These are phyloP conservation scores for Trichoderma virens DNA, from an alignment of 495 filamentous ascomycete species.

Conservation along the genomic window DNA sequence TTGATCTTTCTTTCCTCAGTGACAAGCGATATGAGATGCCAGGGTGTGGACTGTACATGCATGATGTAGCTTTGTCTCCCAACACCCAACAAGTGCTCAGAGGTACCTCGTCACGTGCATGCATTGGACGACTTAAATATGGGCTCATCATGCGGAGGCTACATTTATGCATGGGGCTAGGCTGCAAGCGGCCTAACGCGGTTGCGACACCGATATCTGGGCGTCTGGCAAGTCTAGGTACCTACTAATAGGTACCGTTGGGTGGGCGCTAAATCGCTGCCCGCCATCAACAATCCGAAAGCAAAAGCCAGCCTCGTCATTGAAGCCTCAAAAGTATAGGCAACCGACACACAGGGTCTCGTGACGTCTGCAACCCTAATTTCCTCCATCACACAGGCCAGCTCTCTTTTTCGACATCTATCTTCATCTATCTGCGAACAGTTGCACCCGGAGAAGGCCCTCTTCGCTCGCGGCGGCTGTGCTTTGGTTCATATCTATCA, in stretches of 20 bases:
- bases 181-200: not conserved
- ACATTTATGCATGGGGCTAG: not conserved
- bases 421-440: not conserved
- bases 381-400: not conserved
- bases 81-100: too few species aligned
- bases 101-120: too few species aligned
- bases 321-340: not conserved
- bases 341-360: not conserved
- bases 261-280: not conserved
- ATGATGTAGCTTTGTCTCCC: too few species aligned
- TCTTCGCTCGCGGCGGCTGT: not conserved
- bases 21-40: not conserved
- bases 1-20: too few species aligned
- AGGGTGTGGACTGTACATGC: too few species aligned
- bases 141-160: too few species aligned
- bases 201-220: not conserved
- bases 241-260: not conserved
- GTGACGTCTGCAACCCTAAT: not conserved
- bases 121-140: too few species aligned
- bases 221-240: not conserved
- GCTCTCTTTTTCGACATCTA: not conserved
- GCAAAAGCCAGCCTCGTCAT: not conserved
- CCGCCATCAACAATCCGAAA: slow-evolving; percentile 1
- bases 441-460: not conserved
- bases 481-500: not conserved